Percentiles rank a stretch among this genome's conserved stretches.
These are phyloP conservation scores for Saccharomycopsis selenospora DNA, from an alignment of 805 yeast species.

Conservation along the genomic window DNA sequence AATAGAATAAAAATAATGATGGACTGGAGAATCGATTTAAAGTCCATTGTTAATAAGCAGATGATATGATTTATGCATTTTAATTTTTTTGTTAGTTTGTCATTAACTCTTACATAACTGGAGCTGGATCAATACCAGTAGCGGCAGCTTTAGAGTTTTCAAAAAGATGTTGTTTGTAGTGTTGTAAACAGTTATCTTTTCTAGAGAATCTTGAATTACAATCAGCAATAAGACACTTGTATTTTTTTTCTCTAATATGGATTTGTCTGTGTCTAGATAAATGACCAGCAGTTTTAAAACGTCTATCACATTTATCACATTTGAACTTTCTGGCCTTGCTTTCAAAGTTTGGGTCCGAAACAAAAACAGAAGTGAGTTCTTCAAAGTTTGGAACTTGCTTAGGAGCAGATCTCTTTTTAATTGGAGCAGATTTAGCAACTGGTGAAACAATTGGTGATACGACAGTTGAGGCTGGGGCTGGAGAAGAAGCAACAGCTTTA, in stretches of 20 bases:
- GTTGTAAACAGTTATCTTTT: slow-evolving; percentile 7
- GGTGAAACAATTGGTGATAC: slow-evolving; percentile 4
- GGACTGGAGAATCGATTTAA: no score
- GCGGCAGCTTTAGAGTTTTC: no score
- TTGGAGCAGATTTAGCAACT: background rate
- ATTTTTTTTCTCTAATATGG: slow-evolving; percentile 3
- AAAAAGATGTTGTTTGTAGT: slow-evolving; percentile 1
- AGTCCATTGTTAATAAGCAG: no score
- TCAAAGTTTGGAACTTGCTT: slow-evolving; percentile 2
- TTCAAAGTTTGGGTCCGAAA: slow-evolving; percentile 18
- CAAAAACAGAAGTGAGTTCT: slow-evolving; percentile 15
- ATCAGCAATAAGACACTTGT: slow-evolving; percentile 1
- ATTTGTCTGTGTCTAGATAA: slow-evolving; percentile 12
- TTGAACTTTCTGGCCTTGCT: slow-evolving; percentile 13
- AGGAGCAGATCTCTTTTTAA: background rate
- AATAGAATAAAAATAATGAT: no score
- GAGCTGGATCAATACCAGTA: no score
- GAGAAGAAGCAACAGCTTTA: background rate
- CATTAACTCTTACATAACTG: no score
- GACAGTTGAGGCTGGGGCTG: background rate
- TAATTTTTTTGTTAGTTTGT: slow-evolving; percentile 6
- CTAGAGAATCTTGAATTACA: slow-evolving; percentile 3
- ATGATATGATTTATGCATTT: no score
- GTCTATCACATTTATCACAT: slow-evolving; percentile 14
- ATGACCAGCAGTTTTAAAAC: slow-evolving; percentile 17